phyloP scores from a whole-genome alignment of 768 basidiomycete genomes.

The Phaeolepiota aurea region DNA sequence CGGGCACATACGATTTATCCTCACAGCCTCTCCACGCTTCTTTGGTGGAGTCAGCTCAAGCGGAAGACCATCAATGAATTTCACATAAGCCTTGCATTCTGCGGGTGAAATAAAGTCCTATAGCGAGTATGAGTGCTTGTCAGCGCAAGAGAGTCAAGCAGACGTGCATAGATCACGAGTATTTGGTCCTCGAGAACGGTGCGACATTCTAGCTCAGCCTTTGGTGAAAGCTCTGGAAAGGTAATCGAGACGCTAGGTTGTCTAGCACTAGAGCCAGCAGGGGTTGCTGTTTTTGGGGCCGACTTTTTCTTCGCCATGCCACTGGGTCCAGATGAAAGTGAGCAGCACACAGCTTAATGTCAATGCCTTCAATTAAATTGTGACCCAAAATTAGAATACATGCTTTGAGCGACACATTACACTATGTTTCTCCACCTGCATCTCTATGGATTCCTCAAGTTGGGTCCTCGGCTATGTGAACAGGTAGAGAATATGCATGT shows the following conservation, averaged over 20 bases:
- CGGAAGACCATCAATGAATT: conserved; percentile 51
- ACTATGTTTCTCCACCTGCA: neutral
- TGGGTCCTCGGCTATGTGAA: too few relatives aligned
- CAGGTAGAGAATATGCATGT: neutral
- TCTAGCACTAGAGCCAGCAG: neutral
- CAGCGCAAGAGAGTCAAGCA: neutral
- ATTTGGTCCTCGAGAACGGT: conserved; percentile 58
- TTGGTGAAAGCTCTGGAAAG: conserved; percentile 32
- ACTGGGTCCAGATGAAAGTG: neutral
- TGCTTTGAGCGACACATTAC: neutral
- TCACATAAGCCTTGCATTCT: conserved; percentile 54
- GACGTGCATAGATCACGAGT: conserved; percentile 46
- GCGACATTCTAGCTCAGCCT: conserved; percentile 19
- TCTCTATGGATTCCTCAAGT: too few relatives aligned
- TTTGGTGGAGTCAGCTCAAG: conserved; percentile 63
- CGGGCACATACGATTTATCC: conserved; percentile 55
- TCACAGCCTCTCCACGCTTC: conserved; percentile 63
- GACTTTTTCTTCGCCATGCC: conserved; percentile 18
- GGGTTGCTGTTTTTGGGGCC: conserved; percentile 3
- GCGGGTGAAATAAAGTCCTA: conserved; percentile 49
- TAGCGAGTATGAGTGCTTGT: neutral
- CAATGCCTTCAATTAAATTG: neutral
- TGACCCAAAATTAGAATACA: neutral
- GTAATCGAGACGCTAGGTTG: conserved; percentile 6
- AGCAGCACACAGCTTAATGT: neutral